Conservation (phyloP, 352 stramenopile genomes). For the Lagenidium giganteum region DNA sequence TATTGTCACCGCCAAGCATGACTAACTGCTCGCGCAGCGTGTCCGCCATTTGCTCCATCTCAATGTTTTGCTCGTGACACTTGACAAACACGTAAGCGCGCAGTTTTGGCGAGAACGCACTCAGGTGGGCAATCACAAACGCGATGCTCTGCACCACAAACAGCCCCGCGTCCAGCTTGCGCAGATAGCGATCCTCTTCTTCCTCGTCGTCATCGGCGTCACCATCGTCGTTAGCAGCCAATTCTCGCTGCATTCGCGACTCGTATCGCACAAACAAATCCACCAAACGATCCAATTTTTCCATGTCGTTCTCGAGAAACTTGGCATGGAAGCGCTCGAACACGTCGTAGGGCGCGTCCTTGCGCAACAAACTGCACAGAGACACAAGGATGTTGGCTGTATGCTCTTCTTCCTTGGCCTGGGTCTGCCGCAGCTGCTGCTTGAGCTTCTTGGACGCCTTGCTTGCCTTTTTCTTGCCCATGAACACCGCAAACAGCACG, state of each 20-base stretch:
- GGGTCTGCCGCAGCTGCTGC: slow-evolving; percentile 13
- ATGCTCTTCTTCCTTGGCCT: slow-evolving; percentile 49
- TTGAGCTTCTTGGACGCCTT: slow-evolving; percentile 22
- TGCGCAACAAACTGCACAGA: slow-evolving; percentile 33
- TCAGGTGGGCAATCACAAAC: slow-evolving; percentile 52
- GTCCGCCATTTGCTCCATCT: slow-evolving; percentile 25
- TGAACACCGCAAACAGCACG: slow-evolving; percentile 65
- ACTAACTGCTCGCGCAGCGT: slow-evolving; percentile 43
- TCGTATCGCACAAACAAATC: slow-evolving; percentile 65
- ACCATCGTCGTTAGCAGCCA: slow-evolving; percentile 5
- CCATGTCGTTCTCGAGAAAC: slow-evolving; percentile 63
- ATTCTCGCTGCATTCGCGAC: slow-evolving; percentile 24
- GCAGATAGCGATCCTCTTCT: slow-evolving; percentile 40
- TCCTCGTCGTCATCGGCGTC: slow-evolving; percentile 9
- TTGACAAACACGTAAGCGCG: slow-evolving; percentile 53
- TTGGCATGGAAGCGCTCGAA: slow-evolving; percentile 62
- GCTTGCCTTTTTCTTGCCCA: slow-evolving; percentile 45
- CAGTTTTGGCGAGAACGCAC: slow-evolving; percentile 40
- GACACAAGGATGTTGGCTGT: slow-evolving; percentile 42
- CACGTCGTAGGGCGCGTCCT: slow-evolving; percentile 35
- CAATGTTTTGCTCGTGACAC: slow-evolving; percentile 50
- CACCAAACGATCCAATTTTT: slow-evolving; percentile 64
- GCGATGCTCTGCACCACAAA: slow-evolving; percentile 56
- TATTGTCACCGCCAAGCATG: slow-evolving; percentile 23
- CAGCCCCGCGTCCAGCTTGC: slow-evolving; percentile 46